phyloP scores from a whole-genome alignment of 495 filamentous ascomycete species.

The Barbatosphaeria neglecta region DNA sequence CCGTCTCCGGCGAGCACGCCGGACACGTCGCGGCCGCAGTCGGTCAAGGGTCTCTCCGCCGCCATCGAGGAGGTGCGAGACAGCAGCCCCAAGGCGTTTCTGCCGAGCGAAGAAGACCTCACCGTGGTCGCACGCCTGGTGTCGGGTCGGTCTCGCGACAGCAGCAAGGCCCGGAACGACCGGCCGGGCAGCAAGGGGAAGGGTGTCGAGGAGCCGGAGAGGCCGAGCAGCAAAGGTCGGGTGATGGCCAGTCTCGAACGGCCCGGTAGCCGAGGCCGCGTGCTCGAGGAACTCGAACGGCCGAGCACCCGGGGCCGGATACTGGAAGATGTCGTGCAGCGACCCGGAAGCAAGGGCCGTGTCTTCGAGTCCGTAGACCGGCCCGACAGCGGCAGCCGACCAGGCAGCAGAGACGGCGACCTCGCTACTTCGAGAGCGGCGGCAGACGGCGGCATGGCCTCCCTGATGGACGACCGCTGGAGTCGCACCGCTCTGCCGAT shows the following conservation, averaged over 20 bases:
- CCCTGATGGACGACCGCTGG: slow-evolving; percentile 20
- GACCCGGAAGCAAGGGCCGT: background rate
- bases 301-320: background rate
- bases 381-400: background rate
- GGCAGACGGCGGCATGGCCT: background rate
- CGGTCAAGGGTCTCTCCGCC: slow-evolving; percentile 19
- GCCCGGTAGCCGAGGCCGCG: background rate
- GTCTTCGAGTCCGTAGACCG: background rate
- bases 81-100: background rate
- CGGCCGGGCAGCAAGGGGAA: background rate
- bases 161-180: background rate
- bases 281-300: background rate
- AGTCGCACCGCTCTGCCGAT: slow-evolving; percentile 20
- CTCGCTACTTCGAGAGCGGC: background rate
- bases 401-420: background rate
- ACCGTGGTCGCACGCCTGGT: slow-evolving; percentile 5
- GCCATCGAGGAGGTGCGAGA: slow-evolving; percentile 1
- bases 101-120: slow-evolving; percentile 9
- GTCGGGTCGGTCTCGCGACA: background rate
- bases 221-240: background rate
- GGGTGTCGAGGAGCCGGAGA: background rate
- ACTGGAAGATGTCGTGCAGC: background rate
- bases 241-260: background rate
- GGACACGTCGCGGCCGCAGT: slow-evolving; percentile 34
- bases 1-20: slow-evolving; percentile 29